Conservation (phyloP, 345 rosid species). For the Dipteronia sinensis region DNA sequence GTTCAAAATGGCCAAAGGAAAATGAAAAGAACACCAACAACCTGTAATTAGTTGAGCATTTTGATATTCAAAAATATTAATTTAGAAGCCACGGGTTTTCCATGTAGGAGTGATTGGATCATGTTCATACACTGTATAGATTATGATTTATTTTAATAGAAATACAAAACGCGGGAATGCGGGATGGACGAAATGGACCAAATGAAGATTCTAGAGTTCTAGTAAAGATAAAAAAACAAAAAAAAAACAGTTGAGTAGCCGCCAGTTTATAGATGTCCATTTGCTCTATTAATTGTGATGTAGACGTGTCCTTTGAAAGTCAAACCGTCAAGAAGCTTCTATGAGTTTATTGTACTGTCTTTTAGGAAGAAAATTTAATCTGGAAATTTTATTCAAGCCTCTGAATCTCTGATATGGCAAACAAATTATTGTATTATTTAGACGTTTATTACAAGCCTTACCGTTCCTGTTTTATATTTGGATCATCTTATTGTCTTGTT, state of each 20-base stretch:
- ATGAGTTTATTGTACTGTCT: background rate
- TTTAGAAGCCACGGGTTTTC: background rate
- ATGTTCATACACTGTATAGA: background rate
- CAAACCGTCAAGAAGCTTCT: conserved; percentile 1
- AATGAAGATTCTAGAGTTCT: background rate
- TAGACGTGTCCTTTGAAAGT: background rate
- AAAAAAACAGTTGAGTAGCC: background rate
- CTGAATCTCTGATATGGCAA: background rate
- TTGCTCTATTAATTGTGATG: background rate
- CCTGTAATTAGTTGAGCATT: too few relatives aligned
- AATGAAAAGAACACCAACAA: background rate
- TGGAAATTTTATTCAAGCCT: background rate
- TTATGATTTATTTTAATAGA: too few relatives aligned
- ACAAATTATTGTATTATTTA: background rate
- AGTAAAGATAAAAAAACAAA: background rate
- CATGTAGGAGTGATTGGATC: background rate
- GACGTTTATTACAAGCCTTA: too few relatives aligned
- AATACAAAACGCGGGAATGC: background rate
- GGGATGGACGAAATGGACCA: background rate
- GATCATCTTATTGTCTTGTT: too few relatives aligned
- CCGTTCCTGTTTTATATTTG: too few relatives aligned
- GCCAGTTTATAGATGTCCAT: background rate
- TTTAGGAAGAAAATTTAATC: background rate
- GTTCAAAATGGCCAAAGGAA: background rate
- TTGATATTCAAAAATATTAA: background rate